Conservation (phyloP, 2,329 filamentous ascomycete species). For the Diaporthe amygdali region DNA sequence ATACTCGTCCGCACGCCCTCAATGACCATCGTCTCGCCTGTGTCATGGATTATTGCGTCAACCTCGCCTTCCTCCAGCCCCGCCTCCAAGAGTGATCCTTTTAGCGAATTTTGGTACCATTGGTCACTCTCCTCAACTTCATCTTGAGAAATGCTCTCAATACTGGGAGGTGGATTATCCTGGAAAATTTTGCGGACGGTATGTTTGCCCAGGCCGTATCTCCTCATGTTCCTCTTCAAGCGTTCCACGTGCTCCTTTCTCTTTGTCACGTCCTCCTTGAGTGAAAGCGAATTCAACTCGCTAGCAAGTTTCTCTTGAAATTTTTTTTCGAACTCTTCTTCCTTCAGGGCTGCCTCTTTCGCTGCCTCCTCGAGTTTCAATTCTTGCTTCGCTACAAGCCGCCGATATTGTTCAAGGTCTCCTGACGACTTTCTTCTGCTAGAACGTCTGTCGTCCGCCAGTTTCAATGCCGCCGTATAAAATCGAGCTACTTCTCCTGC, state of each 20-base stretch:
- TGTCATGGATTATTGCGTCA: background rate
- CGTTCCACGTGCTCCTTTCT: background rate
- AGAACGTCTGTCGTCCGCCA: background rate
- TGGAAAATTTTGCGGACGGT: background rate
- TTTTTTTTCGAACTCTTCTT: background rate
- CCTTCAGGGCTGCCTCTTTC: background rate
- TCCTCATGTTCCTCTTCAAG: background rate
- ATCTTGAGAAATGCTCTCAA: background rate
- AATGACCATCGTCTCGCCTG: background rate
- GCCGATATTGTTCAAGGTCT: background rate
- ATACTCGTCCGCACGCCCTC: background rate
- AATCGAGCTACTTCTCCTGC: background rate
- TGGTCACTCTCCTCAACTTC: background rate
- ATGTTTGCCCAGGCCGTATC: background rate
- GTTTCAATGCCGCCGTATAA: background rate
- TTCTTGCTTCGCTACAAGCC: background rate
- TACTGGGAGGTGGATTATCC: background rate
- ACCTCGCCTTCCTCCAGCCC: background rate
- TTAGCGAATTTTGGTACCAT: background rate
- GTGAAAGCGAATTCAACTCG: background rate
- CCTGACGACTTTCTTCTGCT: background rate
- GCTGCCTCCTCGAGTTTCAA: background rate
- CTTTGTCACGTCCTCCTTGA: background rate
- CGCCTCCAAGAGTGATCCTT: background rate
- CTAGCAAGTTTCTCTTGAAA: background rate